Conservation (phyloP, 2,329 filamentous ascomycete species). For the Elsinoe fawcettii region DNA sequence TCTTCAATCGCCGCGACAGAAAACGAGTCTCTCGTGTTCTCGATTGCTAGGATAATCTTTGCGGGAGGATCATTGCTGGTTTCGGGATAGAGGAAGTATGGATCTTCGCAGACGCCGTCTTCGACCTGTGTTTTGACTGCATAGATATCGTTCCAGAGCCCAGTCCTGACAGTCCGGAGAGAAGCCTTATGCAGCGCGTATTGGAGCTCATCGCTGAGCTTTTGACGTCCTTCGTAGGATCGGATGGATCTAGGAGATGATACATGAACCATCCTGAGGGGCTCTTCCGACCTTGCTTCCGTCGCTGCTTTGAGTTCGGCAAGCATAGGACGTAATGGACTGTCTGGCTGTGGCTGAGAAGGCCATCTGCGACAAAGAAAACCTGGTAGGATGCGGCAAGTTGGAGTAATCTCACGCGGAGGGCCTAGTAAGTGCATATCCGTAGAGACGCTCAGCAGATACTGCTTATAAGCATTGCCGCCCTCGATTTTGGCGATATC, state of each 20-base stretch:
- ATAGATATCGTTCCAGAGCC: background rate
- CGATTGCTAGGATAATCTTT: background rate
- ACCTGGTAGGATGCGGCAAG: background rate
- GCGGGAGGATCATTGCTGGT: background rate
- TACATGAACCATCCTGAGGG: background rate
- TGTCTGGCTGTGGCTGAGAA: background rate
- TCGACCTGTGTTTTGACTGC: background rate
- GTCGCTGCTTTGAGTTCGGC: background rate
- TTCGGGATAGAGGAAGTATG: background rate
- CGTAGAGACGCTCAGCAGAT: background rate
- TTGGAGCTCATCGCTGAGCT: background rate
- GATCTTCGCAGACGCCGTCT: background rate
- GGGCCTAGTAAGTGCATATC: background rate
- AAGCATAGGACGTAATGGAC: background rate
- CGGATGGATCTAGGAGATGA: background rate
- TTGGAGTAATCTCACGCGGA: background rate
- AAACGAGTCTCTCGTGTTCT: background rate
- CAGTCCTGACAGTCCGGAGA: background rate
- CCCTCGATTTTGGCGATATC: background rate
- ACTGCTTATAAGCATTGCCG: background rate
- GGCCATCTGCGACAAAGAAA: background rate
- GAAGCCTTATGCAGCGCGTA: background rate
- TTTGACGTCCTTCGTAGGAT: background rate
- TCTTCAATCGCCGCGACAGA: background rate
- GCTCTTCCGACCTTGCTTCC: background rate